Percentiles rank a stretch among this genome's conserved stretches.
phyloP scores from a whole-genome alignment of 805 yeast genomes.

The Cephaloascus fragrans region DNA sequence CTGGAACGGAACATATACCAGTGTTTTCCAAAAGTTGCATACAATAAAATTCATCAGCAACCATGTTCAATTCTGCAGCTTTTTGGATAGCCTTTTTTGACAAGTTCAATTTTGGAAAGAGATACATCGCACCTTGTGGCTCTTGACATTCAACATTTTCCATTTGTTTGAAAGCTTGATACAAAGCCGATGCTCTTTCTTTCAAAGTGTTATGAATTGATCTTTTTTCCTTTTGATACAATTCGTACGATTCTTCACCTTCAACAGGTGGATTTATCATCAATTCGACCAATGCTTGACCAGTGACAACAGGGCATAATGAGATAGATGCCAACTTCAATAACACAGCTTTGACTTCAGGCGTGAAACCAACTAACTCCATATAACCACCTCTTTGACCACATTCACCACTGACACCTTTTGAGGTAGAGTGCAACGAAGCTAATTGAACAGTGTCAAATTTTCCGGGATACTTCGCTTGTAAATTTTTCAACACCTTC shows the following conservation, averaged over 20 bases:
- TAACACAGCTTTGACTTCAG: conserved; percentile 59
- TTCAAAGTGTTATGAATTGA: conserved; percentile 54
- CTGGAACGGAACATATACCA: conserved; percentile 97
- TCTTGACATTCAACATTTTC: conserved; percentile 78
- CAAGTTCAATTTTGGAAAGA: conserved; percentile 73
- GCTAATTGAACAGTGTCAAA: conserved; percentile 78
- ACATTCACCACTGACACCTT: conserved; percentile 97
- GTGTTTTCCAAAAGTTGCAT: conserved; percentile 72
- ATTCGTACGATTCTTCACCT: conserved; percentile 68
- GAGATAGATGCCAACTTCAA: conserved; percentile 85
- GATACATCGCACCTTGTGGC: conserved; percentile 97
- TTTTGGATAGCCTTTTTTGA: conserved; percentile 51
- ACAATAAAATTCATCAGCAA: conserved; percentile 87
- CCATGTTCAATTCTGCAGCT: conserved; percentile 46
- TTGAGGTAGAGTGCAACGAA: conserved; percentile 93
- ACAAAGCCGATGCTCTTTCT: conserved; percentile 54
- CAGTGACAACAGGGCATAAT: conserved; percentile 89
- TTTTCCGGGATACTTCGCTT: conserved; percentile 37
- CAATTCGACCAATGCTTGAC: conserved; percentile 87
- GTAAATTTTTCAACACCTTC: conserved; percentile 61
- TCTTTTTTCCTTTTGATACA: conserved; percentile 52
- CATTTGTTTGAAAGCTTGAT: conserved; percentile 63
- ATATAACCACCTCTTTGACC: conserved; percentile 99
- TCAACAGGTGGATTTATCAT: conserved; percentile 85
- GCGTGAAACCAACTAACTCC: conserved; percentile 79